Conservation (phyloP, 2,329 filamentous ascomycete genomes). For the Trichoderma gracile region DNA sequence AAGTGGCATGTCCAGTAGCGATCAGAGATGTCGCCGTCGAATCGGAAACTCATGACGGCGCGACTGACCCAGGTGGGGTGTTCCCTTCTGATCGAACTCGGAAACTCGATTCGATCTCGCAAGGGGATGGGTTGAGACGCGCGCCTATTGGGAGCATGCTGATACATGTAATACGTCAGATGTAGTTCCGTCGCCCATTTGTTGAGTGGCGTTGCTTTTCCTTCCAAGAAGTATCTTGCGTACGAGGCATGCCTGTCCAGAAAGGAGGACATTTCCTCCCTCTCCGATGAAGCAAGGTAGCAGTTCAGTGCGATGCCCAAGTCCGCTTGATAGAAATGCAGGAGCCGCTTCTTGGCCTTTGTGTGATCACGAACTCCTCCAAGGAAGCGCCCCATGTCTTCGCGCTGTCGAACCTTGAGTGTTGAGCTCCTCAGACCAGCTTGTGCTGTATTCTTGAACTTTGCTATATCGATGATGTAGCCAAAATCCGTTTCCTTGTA, state of each 20-base stretch:
- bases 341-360: neutral
- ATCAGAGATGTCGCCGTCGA: constrained; percentile 5
- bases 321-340: neutral
- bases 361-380: neutral
- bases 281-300: neutral
- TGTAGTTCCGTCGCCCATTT: constrained; percentile 9
- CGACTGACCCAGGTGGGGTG: neutral
- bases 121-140: neutral
- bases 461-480: constrained; percentile 2
- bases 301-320: neutral
- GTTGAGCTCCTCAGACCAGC: neutral
- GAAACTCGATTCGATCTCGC: neutral
- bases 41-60: neutral
- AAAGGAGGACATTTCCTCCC: neutral
- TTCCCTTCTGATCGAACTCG: neutral
- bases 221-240: neutral
- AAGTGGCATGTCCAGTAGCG: neutral
- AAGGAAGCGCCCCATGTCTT: neutral
- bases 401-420: neutral
- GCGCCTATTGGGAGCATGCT: neutral
- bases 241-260: neutral
- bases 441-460: neutral
- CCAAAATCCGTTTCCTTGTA: neutral
- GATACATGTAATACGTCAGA: neutral
- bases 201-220: neutral